Conservation (phyloP, 345 rosid species). For the Lenwebbia sp. region DNA sequence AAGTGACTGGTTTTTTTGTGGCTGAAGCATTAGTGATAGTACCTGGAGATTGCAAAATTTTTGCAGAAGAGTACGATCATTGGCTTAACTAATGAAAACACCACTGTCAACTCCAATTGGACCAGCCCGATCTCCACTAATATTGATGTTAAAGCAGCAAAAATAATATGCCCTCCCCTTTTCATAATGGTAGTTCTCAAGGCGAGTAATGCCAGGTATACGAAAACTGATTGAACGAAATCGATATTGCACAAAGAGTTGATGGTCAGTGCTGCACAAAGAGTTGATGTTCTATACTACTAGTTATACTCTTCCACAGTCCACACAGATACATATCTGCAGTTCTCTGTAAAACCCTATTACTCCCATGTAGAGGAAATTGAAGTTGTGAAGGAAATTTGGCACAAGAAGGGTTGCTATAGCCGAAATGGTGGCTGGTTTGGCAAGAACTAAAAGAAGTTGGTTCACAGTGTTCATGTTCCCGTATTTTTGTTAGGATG, state of each 20-base stretch:
- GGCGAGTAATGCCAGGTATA: not conserved
- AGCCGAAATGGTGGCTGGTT: not conserved
- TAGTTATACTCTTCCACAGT: not conserved
- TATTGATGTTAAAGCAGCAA: not conserved
- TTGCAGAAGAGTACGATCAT: not conserved
- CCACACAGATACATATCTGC: not conserved
- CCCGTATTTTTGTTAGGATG: not conserved
- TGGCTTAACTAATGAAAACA: slow-evolving; percentile 1
- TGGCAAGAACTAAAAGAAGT: not conserved
- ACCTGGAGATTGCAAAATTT: not conserved
- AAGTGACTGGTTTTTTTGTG: not conserved
- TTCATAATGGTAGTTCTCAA: not conserved
- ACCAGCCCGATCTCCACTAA: slow-evolving; percentile 10
- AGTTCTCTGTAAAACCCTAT: not conserved
- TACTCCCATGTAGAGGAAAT: not conserved
- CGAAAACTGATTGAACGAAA: not conserved
- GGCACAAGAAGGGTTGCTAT: not conserved
- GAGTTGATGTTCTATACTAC: not conserved
- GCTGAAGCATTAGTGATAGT: not conserved
- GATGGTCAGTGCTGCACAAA: not conserved
- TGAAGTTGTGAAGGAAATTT: not conserved
- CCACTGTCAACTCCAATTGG: slow-evolving; percentile 6
- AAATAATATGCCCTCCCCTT: not conserved
- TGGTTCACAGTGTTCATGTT: not conserved
- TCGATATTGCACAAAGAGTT: not conserved